These are phyloP conservation scores for Exophiala viscosa DNA, from an alignment of 2,329 filamentous ascomycete genomes.

Conservation along the genomic window DNA sequence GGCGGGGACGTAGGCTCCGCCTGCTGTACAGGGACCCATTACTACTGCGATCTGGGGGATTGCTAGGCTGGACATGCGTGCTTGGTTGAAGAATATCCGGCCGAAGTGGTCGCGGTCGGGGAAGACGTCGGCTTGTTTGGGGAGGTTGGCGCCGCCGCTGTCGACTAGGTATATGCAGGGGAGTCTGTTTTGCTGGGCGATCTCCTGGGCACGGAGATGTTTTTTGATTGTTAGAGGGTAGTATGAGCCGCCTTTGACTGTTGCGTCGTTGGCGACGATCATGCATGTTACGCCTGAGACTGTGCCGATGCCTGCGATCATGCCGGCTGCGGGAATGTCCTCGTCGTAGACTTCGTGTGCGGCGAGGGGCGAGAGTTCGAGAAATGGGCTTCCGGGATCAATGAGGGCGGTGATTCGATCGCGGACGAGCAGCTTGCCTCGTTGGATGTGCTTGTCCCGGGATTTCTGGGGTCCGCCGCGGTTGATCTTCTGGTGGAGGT, in stretches of 20 bases:
- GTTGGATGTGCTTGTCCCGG: conserved; percentile 76
- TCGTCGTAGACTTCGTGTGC: conserved; percentile 85
- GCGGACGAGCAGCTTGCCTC: conserved; percentile 91
- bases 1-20: conserved; percentile 90
- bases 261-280: conserved; percentile 93
- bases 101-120: conserved; percentile 93
- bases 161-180: conserved; percentile 94
- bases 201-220: conserved; percentile 84
- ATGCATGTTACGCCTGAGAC: conserved; percentile 89
- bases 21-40: conserved; percentile 95
- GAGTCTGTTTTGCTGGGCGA: conserved; percentile 79
- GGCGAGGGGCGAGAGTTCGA: conserved; percentile 91
- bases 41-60: conserved; percentile 94
- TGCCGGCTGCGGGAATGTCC: conserved; percentile 82
- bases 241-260: conserved; percentile 95
- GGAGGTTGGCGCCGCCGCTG: conserved; percentile 90
- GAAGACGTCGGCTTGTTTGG: conserved; percentile 93
- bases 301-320: conserved; percentile 86
- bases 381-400: conserved; percentile 82
- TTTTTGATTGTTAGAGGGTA: conserved; percentile 98
- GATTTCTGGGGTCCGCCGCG: conserved; percentile 78
- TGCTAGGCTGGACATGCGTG: conserved; percentile 80
- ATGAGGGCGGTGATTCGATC: conserved; percentile 84
- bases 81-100: conserved; percentile 97
- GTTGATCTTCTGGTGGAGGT: conserved; percentile 67